Conservation (phyloP, 768 basidiomycete genomes). For the Kwoniella heveanensis region DNA sequence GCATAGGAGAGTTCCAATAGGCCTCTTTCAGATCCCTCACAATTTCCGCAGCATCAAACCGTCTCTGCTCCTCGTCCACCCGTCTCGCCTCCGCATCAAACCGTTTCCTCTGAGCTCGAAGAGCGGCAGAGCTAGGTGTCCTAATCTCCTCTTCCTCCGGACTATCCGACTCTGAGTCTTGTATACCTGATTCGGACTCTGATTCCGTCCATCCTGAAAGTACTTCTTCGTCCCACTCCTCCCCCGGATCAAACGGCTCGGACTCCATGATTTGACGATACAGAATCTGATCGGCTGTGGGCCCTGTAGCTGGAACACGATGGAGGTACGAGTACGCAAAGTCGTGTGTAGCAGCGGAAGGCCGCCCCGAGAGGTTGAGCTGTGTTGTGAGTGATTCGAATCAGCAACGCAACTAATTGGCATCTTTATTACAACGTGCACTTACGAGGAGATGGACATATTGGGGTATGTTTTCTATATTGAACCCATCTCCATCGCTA, state of each 20-base stretch:
- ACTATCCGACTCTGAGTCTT: slow-evolving; percentile 2
- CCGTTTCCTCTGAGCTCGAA: slow-evolving; percentile 10
- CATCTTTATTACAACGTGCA: neutral
- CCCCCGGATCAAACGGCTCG: slow-evolving; percentile 41
- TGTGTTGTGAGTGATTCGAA: slow-evolving; percentile 4
- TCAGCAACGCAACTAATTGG: neutral
- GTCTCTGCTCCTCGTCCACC: slow-evolving; percentile 19
- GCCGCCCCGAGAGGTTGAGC: slow-evolving; percentile 36
- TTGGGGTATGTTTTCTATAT: slow-evolving; percentile 42
- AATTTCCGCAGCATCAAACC: slow-evolving; percentile 18
- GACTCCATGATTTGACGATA: slow-evolving; percentile 42
- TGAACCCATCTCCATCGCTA: slow-evolving; percentile 27
- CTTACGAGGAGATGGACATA: slow-evolving; percentile 44
- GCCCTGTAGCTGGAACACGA: slow-evolving; percentile 18
- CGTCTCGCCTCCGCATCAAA: slow-evolving; percentile 1
- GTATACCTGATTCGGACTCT: slow-evolving; percentile 17
- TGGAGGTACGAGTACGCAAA: slow-evolving; percentile 35
- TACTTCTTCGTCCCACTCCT: slow-evolving; percentile 40
- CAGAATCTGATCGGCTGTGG: slow-evolving; percentile 40
- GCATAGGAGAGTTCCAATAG: slow-evolving; percentile 36
- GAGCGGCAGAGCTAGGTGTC: slow-evolving; percentile 15
- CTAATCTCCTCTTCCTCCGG: slow-evolving; percentile 22
- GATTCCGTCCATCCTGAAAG: slow-evolving; percentile 42
- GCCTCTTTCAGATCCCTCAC: slow-evolving; percentile 20
- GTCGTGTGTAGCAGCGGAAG: slow-evolving; percentile 23